Percentiles rank a stretch among this genome's conserved stretches.
These are phyloP conservation scores for Rhododendron mucronatum DNA, from an alignment of 148 eudicot species.

Conservation along the genomic window DNA sequence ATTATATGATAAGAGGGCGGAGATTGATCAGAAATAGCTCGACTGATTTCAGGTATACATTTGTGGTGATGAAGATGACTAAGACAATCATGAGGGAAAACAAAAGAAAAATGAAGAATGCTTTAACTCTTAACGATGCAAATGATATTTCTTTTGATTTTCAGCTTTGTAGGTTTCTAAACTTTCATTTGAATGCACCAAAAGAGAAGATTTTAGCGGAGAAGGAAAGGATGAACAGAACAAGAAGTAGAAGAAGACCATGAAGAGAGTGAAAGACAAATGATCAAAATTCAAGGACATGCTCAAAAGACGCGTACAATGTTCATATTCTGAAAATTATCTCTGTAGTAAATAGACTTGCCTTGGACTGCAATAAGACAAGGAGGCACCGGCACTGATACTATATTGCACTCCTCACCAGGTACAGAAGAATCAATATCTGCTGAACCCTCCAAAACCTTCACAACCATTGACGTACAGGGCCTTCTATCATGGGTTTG, in stretches of 20 bases:
- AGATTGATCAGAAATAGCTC: constrained; percentile 7
- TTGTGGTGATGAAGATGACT: constrained; percentile 11
- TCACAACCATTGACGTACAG: too few relatives aligned
- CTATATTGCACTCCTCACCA: neutral
- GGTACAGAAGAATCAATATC: neutral
- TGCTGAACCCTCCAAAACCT: too few relatives aligned
- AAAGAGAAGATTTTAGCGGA: constrained; percentile 19
- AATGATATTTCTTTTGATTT: constrained; percentile 28
- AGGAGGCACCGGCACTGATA: neutral
- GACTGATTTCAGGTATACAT: constrained; percentile 10
- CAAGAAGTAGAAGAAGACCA: constrained; percentile 10
- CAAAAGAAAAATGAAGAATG: constrained; percentile 32
- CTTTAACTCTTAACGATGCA: constrained; percentile 53
- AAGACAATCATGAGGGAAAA: constrained; percentile 18
- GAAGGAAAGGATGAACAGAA: constrained; percentile 20
- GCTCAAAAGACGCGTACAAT: neutral
- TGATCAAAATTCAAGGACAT: neutral
- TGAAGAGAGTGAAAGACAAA: constrained; percentile 7
- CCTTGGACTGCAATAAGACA: neutral
- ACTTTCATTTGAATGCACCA: constrained; percentile 16
- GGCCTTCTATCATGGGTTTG: too few relatives aligned
- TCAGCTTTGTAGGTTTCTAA: constrained; percentile 19
- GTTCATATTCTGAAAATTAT: neutral
- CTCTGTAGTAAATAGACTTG: neutral
- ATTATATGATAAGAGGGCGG: neutral